These are phyloP conservation scores for Sugiyamaella marilandica DNA, from an alignment of 805 yeast genomes.

Conservation along the genomic window DNA sequence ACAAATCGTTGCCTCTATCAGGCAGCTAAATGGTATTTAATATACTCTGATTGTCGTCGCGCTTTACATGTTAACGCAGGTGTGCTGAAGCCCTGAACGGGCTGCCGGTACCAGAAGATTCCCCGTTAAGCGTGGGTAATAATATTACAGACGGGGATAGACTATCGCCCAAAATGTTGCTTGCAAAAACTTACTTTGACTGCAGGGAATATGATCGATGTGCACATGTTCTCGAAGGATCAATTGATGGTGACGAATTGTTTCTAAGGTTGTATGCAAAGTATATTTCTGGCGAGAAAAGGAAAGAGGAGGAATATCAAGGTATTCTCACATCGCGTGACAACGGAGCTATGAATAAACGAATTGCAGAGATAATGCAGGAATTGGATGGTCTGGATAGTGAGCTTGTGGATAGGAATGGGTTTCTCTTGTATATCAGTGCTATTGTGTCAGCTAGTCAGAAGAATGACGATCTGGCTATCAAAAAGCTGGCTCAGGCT, in stretches of 20 bases:
- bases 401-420: constrained; percentile 32
- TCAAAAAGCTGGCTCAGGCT: constrained; percentile 55
- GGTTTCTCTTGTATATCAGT: constrained; percentile 65
- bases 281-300: constrained; percentile 74
- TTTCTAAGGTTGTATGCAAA: constrained; percentile 68
- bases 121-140: constrained; percentile 7
- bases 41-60: not conserved
- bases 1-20: constrained; percentile 56
- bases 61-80: constrained; percentile 20
- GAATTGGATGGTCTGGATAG: constrained; percentile 36
- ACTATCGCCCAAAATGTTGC: constrained; percentile 43
- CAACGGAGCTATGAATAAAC: constrained; percentile 30
- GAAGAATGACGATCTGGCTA: constrained; percentile 57
- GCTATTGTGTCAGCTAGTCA: constrained; percentile 66
- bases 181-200: constrained; percentile 72
- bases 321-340: constrained; percentile 46
- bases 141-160: not conserved
- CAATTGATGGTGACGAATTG: constrained; percentile 37
- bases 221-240: constrained; percentile 50
- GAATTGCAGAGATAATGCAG: constrained; percentile 34
- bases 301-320: constrained; percentile 63
- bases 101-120: constrained; percentile 32
- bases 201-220: constrained; percentile 84
- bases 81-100: constrained; percentile 75
- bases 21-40: constrained; percentile 55